Evolutionary conservation across 1,284 basidiomycete genomes (phyloP), one percentile per base, ranked within the genome.

Genomic region (Vanrija humicola): DNA sequence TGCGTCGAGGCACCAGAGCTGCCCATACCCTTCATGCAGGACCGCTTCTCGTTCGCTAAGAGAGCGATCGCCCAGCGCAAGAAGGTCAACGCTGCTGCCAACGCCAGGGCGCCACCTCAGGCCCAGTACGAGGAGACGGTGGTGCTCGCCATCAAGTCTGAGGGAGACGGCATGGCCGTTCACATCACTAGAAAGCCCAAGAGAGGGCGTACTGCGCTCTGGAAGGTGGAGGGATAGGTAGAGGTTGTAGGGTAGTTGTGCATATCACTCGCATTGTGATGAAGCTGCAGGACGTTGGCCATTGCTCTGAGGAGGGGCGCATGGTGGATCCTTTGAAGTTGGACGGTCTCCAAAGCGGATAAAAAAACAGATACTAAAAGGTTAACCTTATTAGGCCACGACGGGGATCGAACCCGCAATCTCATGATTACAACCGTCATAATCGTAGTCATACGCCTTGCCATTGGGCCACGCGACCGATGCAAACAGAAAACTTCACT

Each of bases 1-100:
- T 64, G 66, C 48, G 58, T 74, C 48, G 75, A 76, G 55, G 67
- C 66, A 16, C 62, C 69, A 12, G 56, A 65, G 6, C 57, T 75
- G 10, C 66, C 69, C 10, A 68, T 77, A 29, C 56, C 51, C 6
- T 83, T 87, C 57, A 88, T 88, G 75, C 89, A 91, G 70, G 83
- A 84, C 57, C 85, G 90, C 48, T 93, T 91, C 78, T 87, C 86
- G 67, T 93, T 92, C 74, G 88, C 89, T 12, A 92, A 92, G 76
- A 87, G 89, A 61, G 88, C 85, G 10, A 87, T 92, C 68, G 87
- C 89, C 63, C 68, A 86, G 66, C 82, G 90, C 63, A 92, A 89
- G 75, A 77, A 78, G 64, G 83, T 82, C 9, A 80, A 83, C 63
- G 80, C 84, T 51, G 82, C 82, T 55, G 84, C 82, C 44, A 29